Percentiles rank a stretch among this genome's conserved stretches.
Evolutionary conservation across 1,284 basidiomycete species (phyloP).

Genomic region (Schizophyllum amplum): DNA sequence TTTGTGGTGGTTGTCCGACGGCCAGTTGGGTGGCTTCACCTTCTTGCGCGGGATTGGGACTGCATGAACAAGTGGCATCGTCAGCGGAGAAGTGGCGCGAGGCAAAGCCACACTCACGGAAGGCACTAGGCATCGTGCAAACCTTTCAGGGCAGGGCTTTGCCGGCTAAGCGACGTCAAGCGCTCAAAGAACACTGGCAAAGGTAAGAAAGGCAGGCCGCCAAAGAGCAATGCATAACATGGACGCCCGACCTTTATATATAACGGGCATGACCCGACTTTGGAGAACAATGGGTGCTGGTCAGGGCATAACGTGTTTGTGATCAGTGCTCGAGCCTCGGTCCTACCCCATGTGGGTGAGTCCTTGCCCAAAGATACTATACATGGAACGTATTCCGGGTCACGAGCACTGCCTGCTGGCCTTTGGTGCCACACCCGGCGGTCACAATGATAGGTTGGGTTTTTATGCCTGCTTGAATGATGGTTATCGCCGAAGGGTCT

Average conservation of each 20-base stretch:
- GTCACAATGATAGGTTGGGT: too few relatives aligned
- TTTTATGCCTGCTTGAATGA: not conserved
- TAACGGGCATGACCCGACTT: not conserved
- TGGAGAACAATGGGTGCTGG: not conserved
- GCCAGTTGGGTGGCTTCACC: not conserved
- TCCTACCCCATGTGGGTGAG: not conserved
- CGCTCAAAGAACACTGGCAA: not conserved
- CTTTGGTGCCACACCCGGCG: too few relatives aligned
- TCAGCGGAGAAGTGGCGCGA: not conserved
- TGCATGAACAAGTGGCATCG: not conserved
- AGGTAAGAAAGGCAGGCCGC: not conserved
- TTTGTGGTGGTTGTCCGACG: not conserved
- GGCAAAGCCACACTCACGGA: not conserved
- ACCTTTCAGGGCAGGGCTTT: not conserved
- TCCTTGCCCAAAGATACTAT: not conserved
- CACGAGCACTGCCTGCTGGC: too few relatives aligned
- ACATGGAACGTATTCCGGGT: not conserved
- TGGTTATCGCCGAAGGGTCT: not conserved
- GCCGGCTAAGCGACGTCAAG: not conserved
- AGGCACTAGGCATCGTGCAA: too few relatives aligned
- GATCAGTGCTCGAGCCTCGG: not conserved
- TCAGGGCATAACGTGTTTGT: not conserved
- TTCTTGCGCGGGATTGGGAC: not conserved
- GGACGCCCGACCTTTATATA: not conserved
- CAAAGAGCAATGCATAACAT: not conserved